Evolutionary conservation across 2,329 filamentous ascomycete species (phyloP).

Genomic region (Diaporthe sp.): DNA sequence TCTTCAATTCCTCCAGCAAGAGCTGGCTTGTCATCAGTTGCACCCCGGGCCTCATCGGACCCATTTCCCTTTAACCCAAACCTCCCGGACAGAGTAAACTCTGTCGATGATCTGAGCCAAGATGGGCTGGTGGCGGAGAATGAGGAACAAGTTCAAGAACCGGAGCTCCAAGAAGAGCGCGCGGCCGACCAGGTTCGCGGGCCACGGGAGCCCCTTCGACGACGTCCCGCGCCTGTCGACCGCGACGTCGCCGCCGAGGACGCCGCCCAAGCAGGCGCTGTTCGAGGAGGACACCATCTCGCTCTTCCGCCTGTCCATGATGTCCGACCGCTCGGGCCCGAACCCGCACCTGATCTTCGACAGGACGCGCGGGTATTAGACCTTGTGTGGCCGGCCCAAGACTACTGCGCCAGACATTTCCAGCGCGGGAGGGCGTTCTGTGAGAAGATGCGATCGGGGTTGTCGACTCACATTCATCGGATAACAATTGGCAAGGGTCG

Average conservation of each 20-base stretch:
- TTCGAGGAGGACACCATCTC: conserved; percentile 34
- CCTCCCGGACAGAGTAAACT: not conserved
- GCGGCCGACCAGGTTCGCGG: conserved; percentile 19
- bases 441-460: not conserved
- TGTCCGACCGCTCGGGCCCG: conserved; percentile 23
- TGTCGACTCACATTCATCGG: not conserved
- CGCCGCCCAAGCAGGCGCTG: conserved; percentile 31
- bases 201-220: conserved; percentile 9
- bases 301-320: conserved; percentile 28
- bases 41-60: not conserved
- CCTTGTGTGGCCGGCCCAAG: no score
- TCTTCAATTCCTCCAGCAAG: not conserved
- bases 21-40: not conserved
- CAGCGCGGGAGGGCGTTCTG: not conserved
- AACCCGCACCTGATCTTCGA: conserved; percentile 16
- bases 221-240: conserved; percentile 9
- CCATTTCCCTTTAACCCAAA: not conserved
- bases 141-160: conserved; percentile 37
- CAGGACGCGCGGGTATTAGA: not conserved
- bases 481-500: not conserved
- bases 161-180: conserved; percentile 30
- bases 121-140: conserved; percentile 36
- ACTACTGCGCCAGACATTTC: not conserved
- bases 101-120: conserved; percentile 1
- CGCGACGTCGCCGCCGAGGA: conserved; percentile 21